Percentiles rank a stretch among this genome's conserved stretches.
Conservation (phyloP, 805 yeast species). For the Saccharomycopsis oosterbeekiorum region DNA sequence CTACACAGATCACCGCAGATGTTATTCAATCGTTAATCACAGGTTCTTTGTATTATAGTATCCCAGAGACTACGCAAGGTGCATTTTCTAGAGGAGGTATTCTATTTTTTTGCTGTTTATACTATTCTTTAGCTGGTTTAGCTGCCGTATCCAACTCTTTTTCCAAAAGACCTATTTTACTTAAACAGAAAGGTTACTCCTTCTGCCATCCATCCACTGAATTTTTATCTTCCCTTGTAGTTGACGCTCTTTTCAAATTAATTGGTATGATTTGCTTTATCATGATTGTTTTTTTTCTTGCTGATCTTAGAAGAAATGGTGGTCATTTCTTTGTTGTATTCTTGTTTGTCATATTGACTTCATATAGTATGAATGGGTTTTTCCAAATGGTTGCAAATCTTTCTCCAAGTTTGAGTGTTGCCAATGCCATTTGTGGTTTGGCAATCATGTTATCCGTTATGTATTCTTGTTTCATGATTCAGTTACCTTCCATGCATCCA, state of each 20-base stretch:
- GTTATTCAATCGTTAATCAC: conserved; percentile 47
- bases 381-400: conserved; percentile 47
- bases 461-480: conserved; percentile 61
- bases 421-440: conserved; percentile 53
- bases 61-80: conserved; percentile 40
- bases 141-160: conserved; percentile 35
- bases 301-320: conserved; percentile 37
- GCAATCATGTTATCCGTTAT: conserved; percentile 39
- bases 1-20: conserved; percentile 38
- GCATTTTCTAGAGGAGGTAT: conserved; percentile 59
- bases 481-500: conserved; percentile 49
- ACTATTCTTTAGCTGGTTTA: conserved; percentile 38
- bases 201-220: conserved; percentile 69
- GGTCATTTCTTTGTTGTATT: conserved; percentile 46
- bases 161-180: conserved; percentile 48
- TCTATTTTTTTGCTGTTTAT: conserved; percentile 49
- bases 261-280: conserved; percentile 35
- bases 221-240: conserved; percentile 49
- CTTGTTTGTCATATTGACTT: conserved; percentile 34
- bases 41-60: conserved; percentile 52
- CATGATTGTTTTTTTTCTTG: conserved; percentile 47
- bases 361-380: conserved; percentile 39
- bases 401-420: conserved; percentile 40
- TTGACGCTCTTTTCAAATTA: conserved; percentile 56
- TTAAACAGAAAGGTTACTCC: conserved; percentile 63